Evolutionary conservation across 2,329 filamentous ascomycete species (phyloP).

Genomic region (Bipolaris victoriae): DNA sequence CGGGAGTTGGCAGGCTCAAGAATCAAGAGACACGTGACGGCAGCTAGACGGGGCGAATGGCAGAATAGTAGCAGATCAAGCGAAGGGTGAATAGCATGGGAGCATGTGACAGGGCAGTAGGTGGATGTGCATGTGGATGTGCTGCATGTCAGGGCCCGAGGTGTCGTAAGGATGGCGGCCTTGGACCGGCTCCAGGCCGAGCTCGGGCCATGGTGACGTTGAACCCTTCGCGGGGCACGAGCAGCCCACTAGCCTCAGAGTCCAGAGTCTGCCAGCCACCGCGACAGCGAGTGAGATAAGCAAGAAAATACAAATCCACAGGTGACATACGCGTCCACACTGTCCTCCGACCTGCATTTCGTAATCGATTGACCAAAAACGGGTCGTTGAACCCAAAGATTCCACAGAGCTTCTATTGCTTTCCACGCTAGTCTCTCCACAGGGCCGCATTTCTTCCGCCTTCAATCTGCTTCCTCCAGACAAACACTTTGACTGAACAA

Average conservation of each 20-base stretch:
- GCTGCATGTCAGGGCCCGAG: constrained; percentile 12
- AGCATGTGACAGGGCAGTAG: not conserved
- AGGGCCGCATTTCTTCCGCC: constrained; percentile 46
- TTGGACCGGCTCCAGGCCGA: constrained; percentile 22
- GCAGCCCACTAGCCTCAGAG: constrained; percentile 29
- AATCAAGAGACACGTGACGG: not conserved
- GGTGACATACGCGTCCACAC: not conserved
- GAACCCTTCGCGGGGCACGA: constrained; percentile 29
- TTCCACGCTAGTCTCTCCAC: constrained; percentile 49
- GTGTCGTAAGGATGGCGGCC: constrained; percentile 19
- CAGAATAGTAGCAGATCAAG: not conserved
- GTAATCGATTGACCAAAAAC: constrained; percentile 24
- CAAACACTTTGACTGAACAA: constrained; percentile 27
- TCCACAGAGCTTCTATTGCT: constrained; percentile 47
- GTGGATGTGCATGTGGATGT: constrained; percentile 6
- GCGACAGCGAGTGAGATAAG: constrained; percentile 10
- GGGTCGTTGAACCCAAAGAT: constrained; percentile 33
- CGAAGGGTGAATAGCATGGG: not conserved
- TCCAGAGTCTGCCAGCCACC: constrained; percentile 9
- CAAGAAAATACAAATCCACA: constrained; percentile 5
- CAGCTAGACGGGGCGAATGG: not conserved
- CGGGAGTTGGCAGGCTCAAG: constrained; percentile 6
- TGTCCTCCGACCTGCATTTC: constrained; percentile 8
- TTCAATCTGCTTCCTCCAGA: constrained; percentile 32
- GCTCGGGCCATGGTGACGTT: constrained; percentile 36